Evolutionary conservation across 2,329 filamentous ascomycete genomes (phyloP), one percentile per base, ranked within the genome.

Genomic region (Phaeosphaeria sp.): DNA sequence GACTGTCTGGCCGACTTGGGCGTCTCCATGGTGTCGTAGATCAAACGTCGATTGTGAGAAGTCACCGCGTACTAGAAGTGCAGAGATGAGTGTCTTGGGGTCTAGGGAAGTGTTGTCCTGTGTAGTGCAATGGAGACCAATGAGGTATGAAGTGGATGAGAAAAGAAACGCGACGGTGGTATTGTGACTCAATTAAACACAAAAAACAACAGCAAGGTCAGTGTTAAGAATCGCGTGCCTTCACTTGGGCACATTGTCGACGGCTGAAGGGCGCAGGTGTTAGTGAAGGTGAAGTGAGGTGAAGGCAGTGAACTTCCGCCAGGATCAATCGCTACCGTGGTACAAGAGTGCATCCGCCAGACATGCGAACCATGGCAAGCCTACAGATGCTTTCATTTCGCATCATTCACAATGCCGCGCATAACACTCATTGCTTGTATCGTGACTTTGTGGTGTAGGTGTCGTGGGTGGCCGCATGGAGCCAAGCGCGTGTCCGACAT

Each of bases 401-500:
- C 25, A 9, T 27, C 25, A 9, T 27, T 27, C 25, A 5, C 25
- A 9, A 27, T 10, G 42, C 21, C 7, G 5, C 21, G 21, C 50
- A n/a, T 5, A 13, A n/a, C 17, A n/a, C 6, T 27, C 22, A 30
- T 44, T 36, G 46, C 22, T 33, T 6, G 18, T 10, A 27, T 43
- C n/a, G n/a, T 39, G n/a, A 22, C 22, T 17, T 17, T 47, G 46
- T 11, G 22, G 30, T 47, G 39, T 18, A 18, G 39, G 10, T 42
- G 39, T 42, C 11, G 39, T 42, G 39, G 15, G 13, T 41, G 23
- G 18, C n/a, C n/a, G n/a, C 3, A 23, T 6, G 18, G 22, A 25
- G 55, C 55, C 50, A 54, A 50, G 55, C 5, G 50, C 46, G 23
- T 39, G 6, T 41, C 36, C 6, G 23, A 5, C 25, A 51, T 43